Evolutionary conservation across 495 filamentous ascomycete genomes (phyloP), one percentile per base, ranked within the genome.

Genomic region (Hypoxylon crocopeplum): DNA sequence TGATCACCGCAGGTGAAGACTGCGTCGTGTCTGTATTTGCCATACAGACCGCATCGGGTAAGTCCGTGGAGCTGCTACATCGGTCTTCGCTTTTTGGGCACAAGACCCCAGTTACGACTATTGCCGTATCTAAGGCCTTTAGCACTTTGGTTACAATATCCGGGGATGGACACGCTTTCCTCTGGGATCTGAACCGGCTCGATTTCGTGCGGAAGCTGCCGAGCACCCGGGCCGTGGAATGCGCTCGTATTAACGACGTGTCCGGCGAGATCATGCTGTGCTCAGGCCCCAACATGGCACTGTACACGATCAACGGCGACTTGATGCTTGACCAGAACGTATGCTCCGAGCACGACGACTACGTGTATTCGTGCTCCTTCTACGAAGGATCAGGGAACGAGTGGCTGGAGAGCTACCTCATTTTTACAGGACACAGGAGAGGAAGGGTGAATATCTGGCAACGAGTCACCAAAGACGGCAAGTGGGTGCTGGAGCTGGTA

Each of bases 101-200:
- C 71, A 88, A 89, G 60, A 84, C 82, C 0, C 84, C 93, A 1
- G 88, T 97, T 10, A 90, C 84, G 3, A 80, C 82, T 13, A 85
- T 98, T 24, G 91, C 93, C 0, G 86, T 91, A 6, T 94, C 91
- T 5, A 85, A 91, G 45, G 89, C 90, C 0, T 97, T 97, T 68
- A 92, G 90, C 67, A 86, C 91, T 0, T 78, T 98, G 24, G 81
- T 97, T 0, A 92, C 91, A 0, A 88, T 88, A 5, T 91, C 88
- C 0, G 79, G 74, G 3, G 93, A 97, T 67, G 92, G 92, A 1
- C 84, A 88, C 37, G 86, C 93, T 29, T 82, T 96, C 49, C 78
- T 98, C 11, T 98, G 95, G 94, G 93, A 97, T 71, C 77, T 98
- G 13, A 98, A 98, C 70, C 86, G 90, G 7, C 82, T 90, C 30